Evolutionary conservation across 176 grass and related monocot genomes (phyloP).

Genomic region (Aechmea fasciata): DNA sequence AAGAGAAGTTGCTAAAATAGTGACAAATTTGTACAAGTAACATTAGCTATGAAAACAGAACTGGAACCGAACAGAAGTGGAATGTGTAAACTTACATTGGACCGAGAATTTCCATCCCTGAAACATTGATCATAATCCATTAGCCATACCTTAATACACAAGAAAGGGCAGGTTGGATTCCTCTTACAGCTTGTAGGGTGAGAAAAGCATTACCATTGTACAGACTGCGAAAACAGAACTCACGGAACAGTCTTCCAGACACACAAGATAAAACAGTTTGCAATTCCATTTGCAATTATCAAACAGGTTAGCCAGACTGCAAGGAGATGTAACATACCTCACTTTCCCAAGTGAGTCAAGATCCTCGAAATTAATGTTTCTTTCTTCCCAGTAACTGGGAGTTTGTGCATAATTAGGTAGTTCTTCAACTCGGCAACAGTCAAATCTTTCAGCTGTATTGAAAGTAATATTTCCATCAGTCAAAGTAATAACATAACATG

Average conservation of each 20-base stretch:
- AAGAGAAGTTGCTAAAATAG: too few relatives aligned
- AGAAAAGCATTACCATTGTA: background rate
- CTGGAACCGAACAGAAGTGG: too few relatives aligned
- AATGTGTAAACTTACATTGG: too few relatives aligned
- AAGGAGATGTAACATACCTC: conserved; percentile 1
- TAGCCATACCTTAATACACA: too few relatives aligned
- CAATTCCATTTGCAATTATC: background rate
- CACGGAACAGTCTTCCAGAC: background rate
- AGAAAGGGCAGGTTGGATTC: background rate
- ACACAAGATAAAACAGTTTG: background rate
- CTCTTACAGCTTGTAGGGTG: background rate
- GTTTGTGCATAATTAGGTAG: conserved; percentile 56
- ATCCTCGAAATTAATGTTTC: conserved; percentile 70
- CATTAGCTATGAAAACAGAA: too few relatives aligned
- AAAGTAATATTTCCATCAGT: background rate
- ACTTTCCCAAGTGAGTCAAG: conserved; percentile 81
- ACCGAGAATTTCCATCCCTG: too few relatives aligned
- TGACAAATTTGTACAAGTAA: too few relatives aligned
- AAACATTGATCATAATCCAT: too few relatives aligned
- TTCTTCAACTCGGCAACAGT: conserved; percentile 60
- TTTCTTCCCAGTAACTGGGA: conserved; percentile 78
- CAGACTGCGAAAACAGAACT: background rate
- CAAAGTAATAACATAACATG: background rate
- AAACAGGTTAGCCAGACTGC: background rate
- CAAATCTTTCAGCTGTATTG: conserved; percentile 76